phyloP scores from a whole-genome alignment of 2,329 filamentous ascomycete species.

The Neoscytalidium dimidiatum region DNA sequence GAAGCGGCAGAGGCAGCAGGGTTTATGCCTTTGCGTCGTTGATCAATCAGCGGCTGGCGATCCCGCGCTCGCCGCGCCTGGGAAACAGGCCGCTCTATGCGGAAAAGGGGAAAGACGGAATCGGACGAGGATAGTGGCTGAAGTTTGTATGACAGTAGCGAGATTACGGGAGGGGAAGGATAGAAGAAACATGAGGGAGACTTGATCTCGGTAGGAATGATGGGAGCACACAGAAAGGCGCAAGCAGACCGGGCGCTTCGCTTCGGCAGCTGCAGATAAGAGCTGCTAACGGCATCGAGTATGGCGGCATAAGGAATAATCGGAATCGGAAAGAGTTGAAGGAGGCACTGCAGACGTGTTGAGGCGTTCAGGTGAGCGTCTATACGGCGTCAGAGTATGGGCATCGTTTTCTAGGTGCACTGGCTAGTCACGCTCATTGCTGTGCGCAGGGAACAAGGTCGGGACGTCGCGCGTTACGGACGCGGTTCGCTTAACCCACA shows the following conservation, averaged over 20 bases:
- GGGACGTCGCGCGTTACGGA: conserved; percentile 1
- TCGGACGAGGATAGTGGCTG: background rate
- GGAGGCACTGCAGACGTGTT: conserved; percentile 1
- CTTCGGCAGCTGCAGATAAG: background rate
- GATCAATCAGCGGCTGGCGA: conserved; percentile 6
- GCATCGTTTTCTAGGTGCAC: conserved; percentile 4
- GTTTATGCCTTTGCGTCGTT: background rate
- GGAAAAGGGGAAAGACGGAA: background rate
- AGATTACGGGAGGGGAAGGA: background rate
- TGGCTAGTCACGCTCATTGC: background rate
- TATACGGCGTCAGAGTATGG: background rate
- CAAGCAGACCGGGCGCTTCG: background rate
- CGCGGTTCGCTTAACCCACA: conserved; percentile 11
- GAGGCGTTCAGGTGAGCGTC: conserved; percentile 4
- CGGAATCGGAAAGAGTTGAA: conserved; percentile 13
- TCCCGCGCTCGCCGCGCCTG: background rate
- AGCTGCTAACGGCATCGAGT: background rate
- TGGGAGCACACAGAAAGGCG: background rate
- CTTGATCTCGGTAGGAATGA: background rate
- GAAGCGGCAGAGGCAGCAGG: conserved; percentile 1
- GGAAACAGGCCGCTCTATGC: background rate
- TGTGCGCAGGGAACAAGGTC: conserved; percentile 4
- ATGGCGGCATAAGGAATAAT: background rate
- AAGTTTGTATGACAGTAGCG: conserved; percentile 2
- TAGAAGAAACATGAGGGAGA: no score